Conservation (phyloP, 495 filamentous ascomycete species). For the Thozetella sp. region DNA sequence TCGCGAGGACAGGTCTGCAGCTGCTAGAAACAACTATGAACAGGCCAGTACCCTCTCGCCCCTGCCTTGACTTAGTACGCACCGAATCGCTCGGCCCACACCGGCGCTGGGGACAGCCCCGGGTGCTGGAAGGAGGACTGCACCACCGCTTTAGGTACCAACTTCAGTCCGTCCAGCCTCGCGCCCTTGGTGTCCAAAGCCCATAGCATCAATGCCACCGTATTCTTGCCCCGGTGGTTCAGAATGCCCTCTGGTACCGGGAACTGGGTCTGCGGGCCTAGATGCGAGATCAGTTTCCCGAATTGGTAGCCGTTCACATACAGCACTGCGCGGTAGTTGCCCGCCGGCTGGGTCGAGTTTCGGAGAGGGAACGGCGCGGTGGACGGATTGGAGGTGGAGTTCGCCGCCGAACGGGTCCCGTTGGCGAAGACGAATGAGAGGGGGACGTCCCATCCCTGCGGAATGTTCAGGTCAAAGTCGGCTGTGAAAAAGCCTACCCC, state of each 20-base stretch:
- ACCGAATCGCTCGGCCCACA: slow-evolving; percentile 47
- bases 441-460: slow-evolving; percentile 59
- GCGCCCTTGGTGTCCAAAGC: slow-evolving; percentile 61
- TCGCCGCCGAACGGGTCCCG: slow-evolving; percentile 19
- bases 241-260: slow-evolving; percentile 71
- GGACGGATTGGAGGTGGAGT: slow-evolving; percentile 6
- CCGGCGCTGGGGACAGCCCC: slow-evolving; percentile 48
- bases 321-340: slow-evolving; percentile 57
- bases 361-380: neutral
- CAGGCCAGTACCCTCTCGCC: neutral
- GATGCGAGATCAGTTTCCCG: slow-evolving; percentile 39
- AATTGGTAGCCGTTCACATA: slow-evolving; percentile 71
- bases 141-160: slow-evolving; percentile 54
- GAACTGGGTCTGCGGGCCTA: slow-evolving; percentile 72
- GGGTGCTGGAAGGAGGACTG: slow-evolving; percentile 55
- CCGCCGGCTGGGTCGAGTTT: neutral
- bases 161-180: slow-evolving; percentile 55
- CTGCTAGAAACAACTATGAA: neutral
- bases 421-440: slow-evolving; percentile 64
- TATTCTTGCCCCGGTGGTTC: slow-evolving; percentile 65
- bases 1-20: too few relatives aligned
- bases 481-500: slow-evolving; percentile 69
- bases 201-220: slow-evolving; percentile 63
- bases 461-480: slow-evolving; percentile 57
- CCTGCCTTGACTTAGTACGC: slow-evolving; percentile 43